phyloP scores from a whole-genome alignment of 225 moss, liverwort and hornwort genomes.

The Climacium dendroides region DNA sequence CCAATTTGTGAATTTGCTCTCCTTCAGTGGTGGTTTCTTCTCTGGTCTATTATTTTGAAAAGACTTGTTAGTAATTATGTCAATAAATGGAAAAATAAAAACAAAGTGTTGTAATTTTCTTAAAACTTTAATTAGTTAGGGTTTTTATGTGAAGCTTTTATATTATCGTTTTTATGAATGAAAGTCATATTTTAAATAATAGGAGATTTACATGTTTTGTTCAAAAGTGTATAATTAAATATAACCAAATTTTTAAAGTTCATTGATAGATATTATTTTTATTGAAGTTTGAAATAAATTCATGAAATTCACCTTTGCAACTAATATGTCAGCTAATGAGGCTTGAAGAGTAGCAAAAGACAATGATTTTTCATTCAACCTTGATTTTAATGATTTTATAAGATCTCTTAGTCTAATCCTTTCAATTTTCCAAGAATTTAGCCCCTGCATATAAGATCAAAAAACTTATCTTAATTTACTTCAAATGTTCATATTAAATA shows the following conservation, averaged over 20 bases:
- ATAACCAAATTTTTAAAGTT: neutral
- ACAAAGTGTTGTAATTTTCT: fast-evolving
- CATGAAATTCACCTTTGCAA: neutral
- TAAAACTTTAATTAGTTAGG: neutral
- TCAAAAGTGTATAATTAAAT: neutral
- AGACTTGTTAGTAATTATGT: neutral
- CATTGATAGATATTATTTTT: neutral
- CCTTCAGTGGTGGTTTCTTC: neutral
- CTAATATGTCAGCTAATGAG: neutral
- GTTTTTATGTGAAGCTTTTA: neutral
- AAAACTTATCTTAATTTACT: neutral
- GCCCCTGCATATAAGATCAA: neutral
- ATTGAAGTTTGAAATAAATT: neutral
- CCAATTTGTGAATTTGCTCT: constrained; percentile 16
- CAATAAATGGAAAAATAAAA: neutral
- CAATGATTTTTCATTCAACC: constrained; percentile 13
- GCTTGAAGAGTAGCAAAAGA: neutral
- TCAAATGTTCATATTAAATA: neutral
- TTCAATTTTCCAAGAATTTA: constrained; percentile 18
- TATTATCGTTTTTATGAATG: neutral
- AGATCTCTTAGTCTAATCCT: neutral
- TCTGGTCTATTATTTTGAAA: neutral
- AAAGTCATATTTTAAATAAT: neutral
- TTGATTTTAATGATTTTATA: neutral
- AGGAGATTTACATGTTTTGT: too few relatives aligned